Base-by-base conservation (phyloP, 805 yeast genomes). In the Wickerhamiella azyma region DNA sequence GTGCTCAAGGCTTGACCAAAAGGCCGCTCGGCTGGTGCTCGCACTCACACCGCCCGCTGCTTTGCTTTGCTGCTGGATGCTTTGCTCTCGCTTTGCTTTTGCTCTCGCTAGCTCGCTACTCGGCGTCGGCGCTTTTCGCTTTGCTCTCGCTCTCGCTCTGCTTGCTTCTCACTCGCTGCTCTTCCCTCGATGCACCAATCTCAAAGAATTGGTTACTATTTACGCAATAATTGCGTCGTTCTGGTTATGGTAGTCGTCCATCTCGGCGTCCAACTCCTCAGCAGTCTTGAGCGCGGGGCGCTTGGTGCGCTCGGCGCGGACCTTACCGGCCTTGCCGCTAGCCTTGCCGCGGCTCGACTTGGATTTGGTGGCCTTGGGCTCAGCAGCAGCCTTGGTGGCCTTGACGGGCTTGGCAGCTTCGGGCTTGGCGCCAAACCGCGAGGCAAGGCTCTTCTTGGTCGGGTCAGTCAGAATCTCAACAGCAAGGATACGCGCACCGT, bases 191-290 rank as follows among this genome's bases (percentile, higher is more conserved):
- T 10, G 18, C 26, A 37, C 40, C 40, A 37, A 24, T 37, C n/a
- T 37, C 28, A 17, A 24, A 30, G 18, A 40, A 40, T 30, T 26
- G 29, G 24, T 40, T 40, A 40, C 43, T 40, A 40, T 40, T 41
- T 46, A 54, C 18, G 52, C 55, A 28, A 53, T 42, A 43, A 54
- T 54, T 40, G 52, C 56, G 36, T 48, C 51, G 44, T 51, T 47
- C 46, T 53, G 56, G 36, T 56, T 61, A 52, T 89, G 88, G 69
- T 89, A 89, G 62, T 88, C 97, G 52, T 86, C 82, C 98, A 92
- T 89, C 70, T 89, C 97, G 63, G 88, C 94, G 67, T 92, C 98
- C 61, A 89, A 77, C 67, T 92, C 89, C 64, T 84, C 97, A 53
- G 83, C 72, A 45, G 94, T 78, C 75, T 86, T 86, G 67, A 74